A percentile compares a stretch with the other conserved stretches of the same genome.
Evolutionary conservation across 371 early-diverging fungal species (phyloP).

Genomic region (Mortierella sp.): DNA sequence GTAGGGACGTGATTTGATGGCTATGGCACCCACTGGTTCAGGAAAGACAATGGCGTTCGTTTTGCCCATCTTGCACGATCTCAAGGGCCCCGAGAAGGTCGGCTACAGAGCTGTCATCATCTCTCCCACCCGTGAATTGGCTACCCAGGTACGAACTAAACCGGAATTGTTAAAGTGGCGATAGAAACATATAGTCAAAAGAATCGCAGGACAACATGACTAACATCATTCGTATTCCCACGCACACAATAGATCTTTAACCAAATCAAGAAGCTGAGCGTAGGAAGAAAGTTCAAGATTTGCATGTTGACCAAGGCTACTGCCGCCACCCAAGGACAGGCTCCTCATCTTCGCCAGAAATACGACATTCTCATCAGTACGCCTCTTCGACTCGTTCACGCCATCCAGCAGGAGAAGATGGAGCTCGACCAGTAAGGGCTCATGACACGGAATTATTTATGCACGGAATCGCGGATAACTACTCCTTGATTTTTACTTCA

Average conservation of each 20-base stretch:
- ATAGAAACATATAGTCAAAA: neutral
- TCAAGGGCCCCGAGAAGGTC: constrained; percentile 80
- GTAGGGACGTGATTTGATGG: constrained; percentile 90
- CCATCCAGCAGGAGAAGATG: constrained; percentile 84
- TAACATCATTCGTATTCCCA: neutral
- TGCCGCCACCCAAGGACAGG: constrained; percentile 74
- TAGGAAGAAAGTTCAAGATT: constrained; percentile 81
- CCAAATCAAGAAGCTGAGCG: constrained; percentile 78
- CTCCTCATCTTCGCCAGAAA: constrained; percentile 78
- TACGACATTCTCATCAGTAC: constrained; percentile 94
- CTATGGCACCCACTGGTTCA: constrained; percentile 97
- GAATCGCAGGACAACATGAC: neutral
- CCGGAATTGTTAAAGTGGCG: neutral
- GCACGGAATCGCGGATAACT: too few species aligned
- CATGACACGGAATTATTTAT: neutral
- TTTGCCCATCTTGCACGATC: constrained; percentile 91
- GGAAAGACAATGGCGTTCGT: constrained; percentile 99
- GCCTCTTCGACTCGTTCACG: constrained; percentile 92
- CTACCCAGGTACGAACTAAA: constrained; percentile 81
- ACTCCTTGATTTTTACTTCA: too few species aligned
- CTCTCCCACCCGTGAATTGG: constrained; percentile 98
- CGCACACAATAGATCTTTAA: constrained; percentile 75
- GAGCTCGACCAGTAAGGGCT: constrained; percentile 75
- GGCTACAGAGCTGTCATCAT: constrained; percentile 94
- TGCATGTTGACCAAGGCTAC: constrained; percentile 87